Evolutionary conservation across 192 early-diverging fungal genomes (phyloP), one percentile per base, ranked within the genome.

Genomic region (Radiomyces spectabilis): DNA sequence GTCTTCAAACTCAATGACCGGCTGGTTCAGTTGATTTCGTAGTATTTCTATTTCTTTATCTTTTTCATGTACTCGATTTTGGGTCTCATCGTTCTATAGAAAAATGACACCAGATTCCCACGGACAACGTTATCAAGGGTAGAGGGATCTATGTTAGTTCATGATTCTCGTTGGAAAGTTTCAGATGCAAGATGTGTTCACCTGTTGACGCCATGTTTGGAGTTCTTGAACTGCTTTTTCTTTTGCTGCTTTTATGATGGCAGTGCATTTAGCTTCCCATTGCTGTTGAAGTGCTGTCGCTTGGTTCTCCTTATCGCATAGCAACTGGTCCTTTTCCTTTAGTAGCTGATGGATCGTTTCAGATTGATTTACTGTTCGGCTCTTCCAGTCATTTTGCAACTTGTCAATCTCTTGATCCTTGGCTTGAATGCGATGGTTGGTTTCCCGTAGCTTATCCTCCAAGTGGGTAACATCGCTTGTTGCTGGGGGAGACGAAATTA

Each of bases 1-100:
- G 33, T 54, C 42, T 55, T 66, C 64, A 26, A 66, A 34, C 31
- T 66, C 64, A 35, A 66, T 41, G 25, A 57, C 60, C 22, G 60
- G 32, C 30, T 57, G 39, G 13, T 59, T 59, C n/a, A 66, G 15
- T 39, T 57, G 33, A 41, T 55, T 66, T 33, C 56, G 51, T 5
- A 39, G 46, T 30, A 60, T 57, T 27, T 62, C 25, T 15, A n/a
- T 26, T 15, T 22, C 43, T 13, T 35, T 13, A 18, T 66, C 64
- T 24, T 66, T 66, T 30, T 66, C 64, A 26, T 27, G 40, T 18
- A 66, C 26, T 18, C 64, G 39, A 25, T 54, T 22, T 5, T 53
- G 50, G 2, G 41, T 46, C 34, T 60, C 52, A 30, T 53, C 37
- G 22, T 66, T 66, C 57, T 65, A 64, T 21, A 24, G 2, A 21